Base-by-base conservation (phyloP, 108 stramenopile genomes). In the Mediolabrus comicus region DNA sequence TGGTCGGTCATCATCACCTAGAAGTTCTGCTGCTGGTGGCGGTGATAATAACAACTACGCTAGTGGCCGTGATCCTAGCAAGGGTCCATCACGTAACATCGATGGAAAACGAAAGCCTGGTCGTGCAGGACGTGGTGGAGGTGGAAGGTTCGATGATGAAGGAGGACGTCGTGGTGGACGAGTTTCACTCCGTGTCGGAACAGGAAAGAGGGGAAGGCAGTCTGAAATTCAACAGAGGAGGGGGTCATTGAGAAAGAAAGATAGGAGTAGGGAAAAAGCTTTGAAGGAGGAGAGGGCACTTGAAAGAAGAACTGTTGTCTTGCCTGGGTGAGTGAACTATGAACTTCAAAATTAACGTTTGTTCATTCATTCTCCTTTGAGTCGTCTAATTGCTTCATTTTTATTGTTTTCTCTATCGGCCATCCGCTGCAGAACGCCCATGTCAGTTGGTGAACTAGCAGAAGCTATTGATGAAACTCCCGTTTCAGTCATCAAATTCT, bases 401-500 rank as follows among this genome's bases (percentile, higher is more conserved):
- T 68, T 2, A 53, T 17, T 5, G n/a, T 22, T 54, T n/a, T 49
- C 16, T 1, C 13, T 34, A 35, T 28, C 58, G 36, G 24, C 19
- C n/a, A 35, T 17, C 6, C 52, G 16, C 53, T 53, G 9, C 62
- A 92, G 89, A 32, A 86, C 84, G 17, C 87, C 96, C 12, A 72
- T 96, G 69, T 69, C 92, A 19, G 92, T 98, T 11, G 77, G 70
- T 19, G 84, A 92, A 14, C 75, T 98, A 31, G 92, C 97, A 4
- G 89, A 87, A 63, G 65, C 79, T 58, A 80, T 98, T 66, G 89
- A 83, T 51, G 90, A 93, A 59, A 95, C 90, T 59, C 87, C 91
- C 2, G 84, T 91, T 1, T 86, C 93, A 12, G 86, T 98, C n/a
- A 92, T 98, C 68, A 97, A 98, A 74, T 89, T 77, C 71, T 81